Evolutionary conservation across 2,329 filamentous ascomycete species (phyloP).

Genomic region (Amauroascus niger): DNA sequence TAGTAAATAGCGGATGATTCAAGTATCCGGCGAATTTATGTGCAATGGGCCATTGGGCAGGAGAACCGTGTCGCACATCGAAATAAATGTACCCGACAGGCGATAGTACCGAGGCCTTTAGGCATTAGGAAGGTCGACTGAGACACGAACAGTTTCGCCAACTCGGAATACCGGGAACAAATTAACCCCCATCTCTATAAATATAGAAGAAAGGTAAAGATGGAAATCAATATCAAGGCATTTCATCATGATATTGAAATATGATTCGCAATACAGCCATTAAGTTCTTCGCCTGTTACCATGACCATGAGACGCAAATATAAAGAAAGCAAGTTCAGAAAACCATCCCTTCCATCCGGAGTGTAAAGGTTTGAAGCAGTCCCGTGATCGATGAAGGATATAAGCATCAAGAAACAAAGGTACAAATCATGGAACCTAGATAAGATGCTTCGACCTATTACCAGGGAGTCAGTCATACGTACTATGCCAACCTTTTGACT

Average conservation of each 20-base stretch:
- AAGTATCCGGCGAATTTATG: no score
- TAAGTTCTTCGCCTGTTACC: constrained; percentile 1
- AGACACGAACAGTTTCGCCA: no score
- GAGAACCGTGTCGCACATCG: no score
- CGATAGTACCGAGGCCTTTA: no score
- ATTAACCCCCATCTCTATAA: no score
- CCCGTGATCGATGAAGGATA: neutral
- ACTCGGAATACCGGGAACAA: no score
- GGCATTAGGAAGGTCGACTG: no score
- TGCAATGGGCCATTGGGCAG: no score
- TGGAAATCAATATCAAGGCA: neutral
- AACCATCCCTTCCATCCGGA: constrained; percentile 1
- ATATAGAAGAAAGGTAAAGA: neutral
- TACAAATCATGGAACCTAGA: constrained; percentile 34
- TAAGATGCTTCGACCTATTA: constrained; percentile 57
- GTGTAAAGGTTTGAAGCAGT: neutral
- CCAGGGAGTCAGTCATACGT: neutral
- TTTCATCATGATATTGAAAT: constrained; percentile 5
- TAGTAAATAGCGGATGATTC: neutral
- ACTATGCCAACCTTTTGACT: neutral
- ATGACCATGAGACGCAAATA: neutral
- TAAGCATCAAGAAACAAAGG: constrained; percentile 4
- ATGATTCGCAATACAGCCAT: neutral
- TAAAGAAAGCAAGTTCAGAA: neutral
- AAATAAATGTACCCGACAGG: no score